phyloP scores from a whole-genome alignment of 805 yeast genomes.

The Metschnikowia henanensis region DNA sequence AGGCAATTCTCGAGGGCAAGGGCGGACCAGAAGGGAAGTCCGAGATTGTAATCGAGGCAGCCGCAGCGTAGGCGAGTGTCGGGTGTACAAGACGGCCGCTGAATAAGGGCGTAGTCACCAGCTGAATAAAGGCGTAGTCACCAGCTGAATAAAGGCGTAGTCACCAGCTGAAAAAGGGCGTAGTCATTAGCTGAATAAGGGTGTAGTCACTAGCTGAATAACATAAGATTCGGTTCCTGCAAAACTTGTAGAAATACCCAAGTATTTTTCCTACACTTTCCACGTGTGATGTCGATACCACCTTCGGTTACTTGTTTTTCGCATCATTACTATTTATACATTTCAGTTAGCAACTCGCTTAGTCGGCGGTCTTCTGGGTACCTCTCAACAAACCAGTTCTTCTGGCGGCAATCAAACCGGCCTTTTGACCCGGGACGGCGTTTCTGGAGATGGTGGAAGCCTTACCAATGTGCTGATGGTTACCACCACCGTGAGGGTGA shows the following conservation, averaged over 20 bases:
- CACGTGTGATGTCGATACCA: background rate
- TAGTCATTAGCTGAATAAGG: too few relatives aligned
- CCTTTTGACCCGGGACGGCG: constrained; percentile 99
- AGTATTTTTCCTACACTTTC: too few relatives aligned
- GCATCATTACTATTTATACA: constrained; percentile 21
- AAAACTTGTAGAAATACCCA: too few relatives aligned
- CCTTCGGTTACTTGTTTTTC: constrained; percentile 12
- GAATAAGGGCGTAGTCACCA: too few relatives aligned
- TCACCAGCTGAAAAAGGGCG: too few relatives aligned
- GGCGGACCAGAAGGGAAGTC: background rate
- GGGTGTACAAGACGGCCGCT: background rate
- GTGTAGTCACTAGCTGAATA: too few relatives aligned
- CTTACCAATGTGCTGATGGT: constrained; percentile 99
- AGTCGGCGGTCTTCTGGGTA: constrained; percentile 80
- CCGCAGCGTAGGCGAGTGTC: background rate
- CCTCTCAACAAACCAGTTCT: constrained; percentile 99
- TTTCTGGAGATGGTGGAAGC: constrained; percentile 99
- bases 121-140: too few relatives aligned
- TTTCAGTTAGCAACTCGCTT: constrained; percentile 21
- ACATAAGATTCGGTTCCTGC: too few relatives aligned
- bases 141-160: too few relatives aligned
- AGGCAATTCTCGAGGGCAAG: constrained; percentile 2
- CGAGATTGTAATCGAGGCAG: background rate
- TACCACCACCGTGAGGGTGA: constrained; percentile 99
- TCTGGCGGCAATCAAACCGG: constrained; percentile 99